Conservation (phyloP, 306 rosid species). For the Vigna nakashimae region DNA sequence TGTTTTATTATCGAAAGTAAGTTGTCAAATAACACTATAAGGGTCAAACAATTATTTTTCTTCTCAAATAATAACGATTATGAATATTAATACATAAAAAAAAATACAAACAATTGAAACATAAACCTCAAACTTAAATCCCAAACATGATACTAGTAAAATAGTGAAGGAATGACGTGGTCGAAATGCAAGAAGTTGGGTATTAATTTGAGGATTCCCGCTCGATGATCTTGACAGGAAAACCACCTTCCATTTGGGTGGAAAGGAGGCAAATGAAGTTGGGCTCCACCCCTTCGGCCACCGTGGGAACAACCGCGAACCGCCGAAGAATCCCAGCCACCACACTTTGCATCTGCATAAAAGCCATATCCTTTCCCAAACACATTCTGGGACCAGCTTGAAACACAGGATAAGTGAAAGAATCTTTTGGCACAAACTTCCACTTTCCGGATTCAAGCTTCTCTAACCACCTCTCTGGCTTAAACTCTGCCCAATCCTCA, state of each 20-base stretch:
- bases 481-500: conserved; percentile 64
- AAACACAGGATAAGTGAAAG: conserved; percentile 65
- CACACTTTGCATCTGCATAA: conserved; percentile 78
- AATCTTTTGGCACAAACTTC: conserved; percentile 62
- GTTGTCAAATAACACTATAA: too few species aligned
- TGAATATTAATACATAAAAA: too few species aligned
- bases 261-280: conserved; percentile 51
- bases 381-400: conserved; percentile 90
- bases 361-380: conserved; percentile 89
- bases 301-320: conserved; percentile 62
- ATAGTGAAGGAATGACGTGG: too few species aligned
- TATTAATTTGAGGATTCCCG: too few species aligned
- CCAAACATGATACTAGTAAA: too few species aligned
- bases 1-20: too few species aligned
- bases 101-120: too few species aligned
- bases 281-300: conserved; percentile 44
- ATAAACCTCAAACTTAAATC: too few species aligned
- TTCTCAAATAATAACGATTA: too few species aligned
- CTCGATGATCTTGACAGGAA: conserved; percentile 18
- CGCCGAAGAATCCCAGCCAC: conserved; percentile 57
- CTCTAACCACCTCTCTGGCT: conserved; percentile 78
- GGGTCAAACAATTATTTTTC: too few species aligned
- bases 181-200: too few species aligned
- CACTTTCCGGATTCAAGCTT: conserved; percentile 39
- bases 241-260: conserved; percentile 65